Evolutionary conservation across 1,284 basidiomycete genomes (phyloP), one percentile per base, ranked within the genome.

Genomic region (Phylloboletellus chloephorus): DNA sequence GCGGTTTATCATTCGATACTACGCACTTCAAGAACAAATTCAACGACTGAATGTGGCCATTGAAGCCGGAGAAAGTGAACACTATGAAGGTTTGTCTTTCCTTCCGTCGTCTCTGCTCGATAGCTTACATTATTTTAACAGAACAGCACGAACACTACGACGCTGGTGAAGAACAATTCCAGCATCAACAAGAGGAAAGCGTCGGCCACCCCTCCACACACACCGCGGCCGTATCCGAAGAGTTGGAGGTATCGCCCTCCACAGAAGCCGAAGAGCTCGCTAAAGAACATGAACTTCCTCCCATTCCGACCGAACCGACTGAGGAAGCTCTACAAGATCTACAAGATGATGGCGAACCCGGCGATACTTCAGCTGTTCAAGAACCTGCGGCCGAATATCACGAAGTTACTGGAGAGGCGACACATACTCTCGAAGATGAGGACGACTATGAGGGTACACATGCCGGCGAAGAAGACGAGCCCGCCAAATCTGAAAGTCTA

Each of bases 1-100:
- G 25, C 73, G 85, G 37, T 88, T 88, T 49, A 80, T 84, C 34
- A 61, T 69, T 22, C 78, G 79, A 26, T 88, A 81, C 57, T 78
- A 77, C 43, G 56, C 67, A 33, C 67, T 87, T 29, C 77, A 80
- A 53, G 75, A 78, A 26, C 73, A 79, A 52, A 65, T 82, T 31
- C 60, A 67, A 15, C 69, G 72, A 24, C 55, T 75, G 21, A 64
- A 69, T 31, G 32, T 73, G 5, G 54, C 58, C 21, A 56, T 45
- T 11, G 54, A 50, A 28, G 21, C 41, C 3, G 48, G 20, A 2
- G 54, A 52, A 23, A 42, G 33, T 41, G 50, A 50, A 37, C 44
- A 47, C 7, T 35, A 46, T 21, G 50, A 51, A 39, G 55, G 59
- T 56, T 42, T 28, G 47, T 44, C 17, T 37, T 19, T 0, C 8